These are phyloP conservation scores for Striga hermonthica DNA, from an alignment of 305 asterid genomes.

Conservation along the genomic window DNA sequence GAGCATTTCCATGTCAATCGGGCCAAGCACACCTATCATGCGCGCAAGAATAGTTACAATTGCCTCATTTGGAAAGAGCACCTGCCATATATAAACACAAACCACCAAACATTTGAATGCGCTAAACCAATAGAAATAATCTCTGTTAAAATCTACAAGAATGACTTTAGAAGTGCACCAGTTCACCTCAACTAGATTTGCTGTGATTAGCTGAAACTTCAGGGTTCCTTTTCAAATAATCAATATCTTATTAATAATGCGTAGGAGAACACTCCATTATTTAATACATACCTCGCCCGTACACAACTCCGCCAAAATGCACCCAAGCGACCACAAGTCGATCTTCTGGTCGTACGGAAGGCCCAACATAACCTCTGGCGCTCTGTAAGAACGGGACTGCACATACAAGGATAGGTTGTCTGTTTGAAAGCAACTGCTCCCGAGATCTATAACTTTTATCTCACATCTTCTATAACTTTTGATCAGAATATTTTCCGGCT, in stretches of 20 bases:
- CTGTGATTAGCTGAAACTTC: background rate
- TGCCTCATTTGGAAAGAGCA: slow-evolving; percentile 89
- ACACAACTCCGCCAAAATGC: slow-evolving; percentile 80
- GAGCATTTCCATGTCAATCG: slow-evolving; percentile 67
- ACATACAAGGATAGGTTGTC: slow-evolving; percentile 78
- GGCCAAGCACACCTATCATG: slow-evolving; percentile 69
- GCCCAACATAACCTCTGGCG: slow-evolving; percentile 97
- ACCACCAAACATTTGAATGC: too few relatives aligned
- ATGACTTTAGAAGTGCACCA: background rate
- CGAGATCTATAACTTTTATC: slow-evolving; percentile 91
- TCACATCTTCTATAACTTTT: slow-evolving; percentile 85
- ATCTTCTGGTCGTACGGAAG: slow-evolving; percentile 83
- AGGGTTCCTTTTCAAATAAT: background rate
- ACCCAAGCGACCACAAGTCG: slow-evolving; percentile 95
- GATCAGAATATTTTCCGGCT: slow-evolving; percentile 92
- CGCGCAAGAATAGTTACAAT: slow-evolving; percentile 71
- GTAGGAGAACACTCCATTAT: background rate
- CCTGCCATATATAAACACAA: slow-evolving; percentile 42
- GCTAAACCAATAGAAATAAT: too few relatives aligned
- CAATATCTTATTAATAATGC: background rate
- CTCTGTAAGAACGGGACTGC: slow-evolving; percentile 96
- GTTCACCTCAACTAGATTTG: too few relatives aligned
- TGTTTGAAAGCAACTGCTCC: slow-evolving; percentile 91
- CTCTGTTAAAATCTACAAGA: background rate
- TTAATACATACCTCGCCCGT: slow-evolving; percentile 69